These are phyloP conservation scores for Aureobasidium vineae DNA, from an alignment of 2,329 filamentous ascomycete species.

Conservation along the genomic window DNA sequence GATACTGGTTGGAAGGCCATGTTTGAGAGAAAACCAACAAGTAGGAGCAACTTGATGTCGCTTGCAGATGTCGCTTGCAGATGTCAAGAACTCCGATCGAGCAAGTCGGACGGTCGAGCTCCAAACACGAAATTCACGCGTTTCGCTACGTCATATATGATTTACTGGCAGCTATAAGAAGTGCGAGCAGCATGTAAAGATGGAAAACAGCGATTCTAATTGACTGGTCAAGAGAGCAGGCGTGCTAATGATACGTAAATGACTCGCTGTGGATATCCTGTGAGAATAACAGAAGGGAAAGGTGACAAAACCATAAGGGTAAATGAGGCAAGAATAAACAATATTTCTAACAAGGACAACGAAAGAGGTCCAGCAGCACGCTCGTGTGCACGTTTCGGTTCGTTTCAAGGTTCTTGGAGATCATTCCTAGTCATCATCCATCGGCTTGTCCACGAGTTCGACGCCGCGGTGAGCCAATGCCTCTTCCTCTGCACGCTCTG, in stretches of 20 bases:
- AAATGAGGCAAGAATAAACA: constrained; percentile 1
- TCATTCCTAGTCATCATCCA: constrained; percentile 51
- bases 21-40: background rate
- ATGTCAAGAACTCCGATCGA: background rate
- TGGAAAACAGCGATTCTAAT: background rate
- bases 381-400: constrained; percentile 25
- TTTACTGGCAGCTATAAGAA: background rate
- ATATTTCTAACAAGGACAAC: constrained; percentile 16
- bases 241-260: background rate
- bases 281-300: background rate
- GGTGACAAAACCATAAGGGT: background rate
- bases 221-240: constrained; percentile 1
- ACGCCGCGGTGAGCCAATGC: constrained; percentile 51
- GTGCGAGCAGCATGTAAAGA: background rate
- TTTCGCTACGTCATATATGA: constrained; percentile 8
- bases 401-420: constrained; percentile 17
- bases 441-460: constrained; percentile 70
- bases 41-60: background rate
- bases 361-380: constrained; percentile 10
- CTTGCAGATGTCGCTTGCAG: background rate
- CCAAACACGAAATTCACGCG: background rate
- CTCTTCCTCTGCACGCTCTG: constrained; percentile 37
- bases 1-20: background rate
- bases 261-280: constrained; percentile 23
- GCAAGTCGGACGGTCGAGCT: background rate